Evolutionary conservation across 495 filamentous ascomycete species (phyloP).

Genomic region (Hyaloscypha hepaticicola): DNA sequence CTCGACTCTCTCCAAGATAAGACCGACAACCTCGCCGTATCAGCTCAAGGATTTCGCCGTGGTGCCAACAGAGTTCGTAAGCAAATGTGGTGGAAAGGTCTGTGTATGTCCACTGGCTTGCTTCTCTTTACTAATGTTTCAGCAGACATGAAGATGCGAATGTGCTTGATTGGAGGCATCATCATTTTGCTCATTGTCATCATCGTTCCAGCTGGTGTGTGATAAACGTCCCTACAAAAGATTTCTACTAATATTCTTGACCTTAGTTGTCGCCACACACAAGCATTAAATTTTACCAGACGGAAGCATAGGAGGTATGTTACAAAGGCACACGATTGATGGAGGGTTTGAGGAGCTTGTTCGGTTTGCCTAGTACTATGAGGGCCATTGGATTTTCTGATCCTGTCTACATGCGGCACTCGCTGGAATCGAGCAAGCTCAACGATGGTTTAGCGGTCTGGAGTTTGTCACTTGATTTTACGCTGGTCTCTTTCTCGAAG

Average conservation of each 20-base stretch:
- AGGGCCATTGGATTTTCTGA: conserved; percentile 11
- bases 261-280: conserved; percentile 29
- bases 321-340: background rate
- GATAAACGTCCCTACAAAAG: background rate
- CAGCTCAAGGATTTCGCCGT: conserved; percentile 90
- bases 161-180: conserved; percentile 87
- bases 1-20: conserved; percentile 92
- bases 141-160: conserved; percentile 99
- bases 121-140: conserved; percentile 28
- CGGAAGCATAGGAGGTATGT: background rate
- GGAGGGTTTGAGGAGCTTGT: conserved; percentile 1
- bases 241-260: conserved; percentile 8
- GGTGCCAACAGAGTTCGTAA: conserved; percentile 95
- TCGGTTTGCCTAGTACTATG: conserved; percentile 17
- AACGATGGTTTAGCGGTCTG: conserved; percentile 30
- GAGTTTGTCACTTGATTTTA: conserved; percentile 34
- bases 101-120: background rate
- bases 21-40: conserved; percentile 87
- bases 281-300: conserved; percentile 14
- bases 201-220: conserved; percentile 80
- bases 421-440: conserved; percentile 31
- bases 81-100: conserved; percentile 60
- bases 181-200: conserved; percentile 88
- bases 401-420: conserved; percentile 29
- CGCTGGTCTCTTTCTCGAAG: conserved; percentile 24